A percentile compares a stretch with the other conserved stretches of the same genome.
Conservation (phyloP, 306 rosid genomes). For the Lablab purpureus region DNA sequence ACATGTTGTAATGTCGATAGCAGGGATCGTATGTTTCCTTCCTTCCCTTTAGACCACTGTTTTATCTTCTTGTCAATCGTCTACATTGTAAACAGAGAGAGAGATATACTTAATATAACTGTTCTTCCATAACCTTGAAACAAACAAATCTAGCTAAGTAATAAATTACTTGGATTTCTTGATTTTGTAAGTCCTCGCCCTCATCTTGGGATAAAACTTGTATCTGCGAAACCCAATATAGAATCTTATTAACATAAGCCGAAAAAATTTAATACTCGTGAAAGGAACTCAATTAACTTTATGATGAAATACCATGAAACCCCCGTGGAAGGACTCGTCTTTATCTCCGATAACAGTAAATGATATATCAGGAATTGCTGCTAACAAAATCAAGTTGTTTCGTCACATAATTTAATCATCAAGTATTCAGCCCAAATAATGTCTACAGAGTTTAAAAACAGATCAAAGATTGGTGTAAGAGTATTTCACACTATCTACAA, state of each 20-base stretch:
- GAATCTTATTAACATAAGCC: constrained; percentile 45
- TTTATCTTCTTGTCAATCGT: constrained; percentile 75
- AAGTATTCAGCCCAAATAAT: constrained; percentile 17
- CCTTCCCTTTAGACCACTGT: constrained; percentile 90
- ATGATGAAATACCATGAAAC: constrained; percentile 63
- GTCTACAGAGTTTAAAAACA: constrained; percentile 23
- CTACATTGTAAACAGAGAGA: constrained; percentile 58
- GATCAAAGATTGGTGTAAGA: neutral
- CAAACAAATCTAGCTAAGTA: constrained; percentile 24
- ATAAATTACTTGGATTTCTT: constrained; percentile 71
- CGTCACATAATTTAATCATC: constrained; percentile 30
- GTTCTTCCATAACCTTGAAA: constrained; percentile 26
- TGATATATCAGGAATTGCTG: constrained; percentile 52
- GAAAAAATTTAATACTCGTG: neutral
- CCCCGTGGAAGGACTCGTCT: constrained; percentile 63
- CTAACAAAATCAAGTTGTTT: constrained; percentile 49
- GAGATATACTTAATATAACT: constrained; percentile 25
- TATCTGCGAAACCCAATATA: constrained; percentile 56
- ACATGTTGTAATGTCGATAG: constrained; percentile 90
- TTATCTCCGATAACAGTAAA: constrained; percentile 51
- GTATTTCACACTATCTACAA: neutral
- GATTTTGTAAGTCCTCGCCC: constrained; percentile 49
- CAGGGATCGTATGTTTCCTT: constrained; percentile 91
- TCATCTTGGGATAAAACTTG: constrained; percentile 67
- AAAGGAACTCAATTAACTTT: constrained; percentile 21